Percentiles rank a stretch among this genome's conserved stretches.
phyloP scores from a whole-genome alignment of 257 asterid species.

The Solanum pinnatisectum region DNA sequence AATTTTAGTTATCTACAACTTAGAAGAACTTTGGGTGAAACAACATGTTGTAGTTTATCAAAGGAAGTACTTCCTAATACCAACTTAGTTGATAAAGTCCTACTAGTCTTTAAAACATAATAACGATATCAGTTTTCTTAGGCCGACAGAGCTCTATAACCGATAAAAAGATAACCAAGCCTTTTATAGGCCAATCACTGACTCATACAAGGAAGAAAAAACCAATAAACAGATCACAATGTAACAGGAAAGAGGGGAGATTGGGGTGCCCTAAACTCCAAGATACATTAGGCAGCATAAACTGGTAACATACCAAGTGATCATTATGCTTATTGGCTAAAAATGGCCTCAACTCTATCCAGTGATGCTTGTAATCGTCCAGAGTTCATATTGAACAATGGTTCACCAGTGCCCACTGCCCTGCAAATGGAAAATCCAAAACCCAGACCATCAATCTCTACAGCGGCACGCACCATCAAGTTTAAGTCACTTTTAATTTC shows the following conservation, averaged over 20 bases:
- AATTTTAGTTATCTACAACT: background rate
- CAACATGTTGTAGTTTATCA: background rate
- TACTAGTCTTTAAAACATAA: background rate
- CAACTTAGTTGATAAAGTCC: background rate
- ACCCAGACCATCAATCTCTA: background rate
- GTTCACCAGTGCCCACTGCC: slow-evolving; percentile 68
- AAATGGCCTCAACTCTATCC: slow-evolving; percentile 85
- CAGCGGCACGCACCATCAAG: background rate
- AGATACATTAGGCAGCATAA: background rate
- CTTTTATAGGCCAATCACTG: background rate
- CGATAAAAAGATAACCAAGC: background rate
- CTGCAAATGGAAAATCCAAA: slow-evolving; percentile 28
- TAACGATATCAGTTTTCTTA: background rate
- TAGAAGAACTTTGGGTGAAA: background rate
- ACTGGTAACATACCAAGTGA: slow-evolving; percentile 13
- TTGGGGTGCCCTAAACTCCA: background rate
- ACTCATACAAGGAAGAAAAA: background rate
- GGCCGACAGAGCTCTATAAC: background rate
- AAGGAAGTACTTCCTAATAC: background rate
- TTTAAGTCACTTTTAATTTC: background rate
- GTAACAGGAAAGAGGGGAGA: background rate
- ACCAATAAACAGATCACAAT: background rate
- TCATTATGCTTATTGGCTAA: slow-evolving; percentile 32
- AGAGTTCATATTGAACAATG: slow-evolving; percentile 83
- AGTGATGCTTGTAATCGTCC: slow-evolving; percentile 86